Base-by-base conservation (phyloP, 2,329 filamentous ascomycete genomes). In the Ceratocystis eucalypticola region DNA sequence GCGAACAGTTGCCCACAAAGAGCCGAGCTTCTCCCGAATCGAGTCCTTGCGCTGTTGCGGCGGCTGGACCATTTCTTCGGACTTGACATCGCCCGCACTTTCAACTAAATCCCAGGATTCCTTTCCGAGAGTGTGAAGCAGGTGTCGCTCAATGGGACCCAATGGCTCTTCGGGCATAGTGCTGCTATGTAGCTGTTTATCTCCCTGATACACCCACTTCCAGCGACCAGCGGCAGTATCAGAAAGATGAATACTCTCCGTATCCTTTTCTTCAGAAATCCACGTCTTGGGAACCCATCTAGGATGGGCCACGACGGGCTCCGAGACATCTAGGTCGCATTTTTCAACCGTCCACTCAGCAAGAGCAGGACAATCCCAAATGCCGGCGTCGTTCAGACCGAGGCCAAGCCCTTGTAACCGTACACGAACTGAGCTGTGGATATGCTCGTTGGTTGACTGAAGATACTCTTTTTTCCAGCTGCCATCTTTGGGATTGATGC, bases 381-480 rank as follows among this genome's bases (percentile, higher is more conserved):
- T 67, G 0, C 71, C 73, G 28, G 73, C 71, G 70, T 84, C 81
- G 68, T 83, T 77, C 41, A 80, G 74, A 0, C 77, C 80, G 2
- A 81, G 75, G 1, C 81, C 82, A 63, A 77, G 71, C 68, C 79
- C 79, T 1, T 79, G 78, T 15, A 84, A 76, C 2, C 81, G 77
- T n/a, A 82, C 75, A 1, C 82, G 77, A 1, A 82, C 82, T 1
- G 79, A 81, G 68, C 78, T 78, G 71, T 84, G 82, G 44, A 84
- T 77, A 7, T 79, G 77, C 72, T 84, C 82, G 70, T 83, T 81
- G 8, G 82, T 84, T 68, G 80, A 76, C 64, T 77, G 71, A 30
- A 84, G 76, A 67, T 77, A 81, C 7, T 73, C 72, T 1, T 71
- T 69, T 50, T 73, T 73, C 41, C 72, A 70, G 12, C 71, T 71